phyloP scores from a whole-genome alignment of 192 early-diverging fungal genomes.

The Backusella tuberculispora region DNA sequence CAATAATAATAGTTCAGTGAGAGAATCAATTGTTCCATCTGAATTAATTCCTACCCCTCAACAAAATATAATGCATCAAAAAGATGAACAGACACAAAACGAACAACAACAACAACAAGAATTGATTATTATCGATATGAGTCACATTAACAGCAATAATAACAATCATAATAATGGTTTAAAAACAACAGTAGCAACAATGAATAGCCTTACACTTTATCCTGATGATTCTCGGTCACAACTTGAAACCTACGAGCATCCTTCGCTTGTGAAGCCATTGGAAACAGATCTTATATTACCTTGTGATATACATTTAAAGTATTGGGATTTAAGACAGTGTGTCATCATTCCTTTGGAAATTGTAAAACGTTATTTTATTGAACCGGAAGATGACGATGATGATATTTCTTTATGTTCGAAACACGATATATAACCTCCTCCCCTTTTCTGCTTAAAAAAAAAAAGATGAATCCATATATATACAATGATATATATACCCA shows the following conservation, averaged over 20 bases:
- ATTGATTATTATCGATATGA: background rate
- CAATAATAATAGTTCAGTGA: background rate
- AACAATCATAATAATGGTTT: background rate
- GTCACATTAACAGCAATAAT: background rate
- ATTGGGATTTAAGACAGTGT: constrained; percentile 17
- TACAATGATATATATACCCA: background rate
- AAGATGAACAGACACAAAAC: background rate
- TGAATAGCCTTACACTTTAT: background rate
- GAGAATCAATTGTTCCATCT: background rate
- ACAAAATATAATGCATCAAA: background rate
- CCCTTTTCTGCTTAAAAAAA: background rate
- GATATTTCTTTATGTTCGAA: background rate
- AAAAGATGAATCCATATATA: background rate
- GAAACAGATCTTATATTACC: constrained; percentile 4
- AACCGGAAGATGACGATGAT: background rate
- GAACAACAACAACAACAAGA: background rate
- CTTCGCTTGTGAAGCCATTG: background rate
- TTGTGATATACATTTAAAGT: background rate
- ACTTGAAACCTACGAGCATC: constrained; percentile 18
- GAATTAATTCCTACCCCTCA: background rate
- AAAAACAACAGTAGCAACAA: background rate
- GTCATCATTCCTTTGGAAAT: background rate
- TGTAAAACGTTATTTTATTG: background rate
- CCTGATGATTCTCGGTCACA: background rate
- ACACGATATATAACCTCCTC: background rate